Base-by-base conservation (phyloP, 2,329 filamentous ascomycete species). In the Neofusicoccum cordaticola region DNA sequence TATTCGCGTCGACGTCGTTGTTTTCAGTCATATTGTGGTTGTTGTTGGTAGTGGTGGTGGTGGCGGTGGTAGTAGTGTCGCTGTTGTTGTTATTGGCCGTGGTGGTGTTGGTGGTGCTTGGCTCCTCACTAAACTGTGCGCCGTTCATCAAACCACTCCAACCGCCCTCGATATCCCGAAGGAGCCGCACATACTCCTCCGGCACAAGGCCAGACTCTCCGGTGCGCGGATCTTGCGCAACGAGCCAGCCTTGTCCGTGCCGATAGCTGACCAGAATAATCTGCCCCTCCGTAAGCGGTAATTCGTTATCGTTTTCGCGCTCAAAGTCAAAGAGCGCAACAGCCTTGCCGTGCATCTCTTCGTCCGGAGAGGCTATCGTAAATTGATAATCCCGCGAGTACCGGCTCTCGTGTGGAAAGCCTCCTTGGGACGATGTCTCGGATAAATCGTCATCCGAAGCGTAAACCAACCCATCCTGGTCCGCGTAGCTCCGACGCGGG, bases 261-360 rank as follows among this genome's bases (percentile, higher is more conserved):
- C 95, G 86, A 77, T 98, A 99, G 15, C 92, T 96, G 27, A 99
- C 93, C 82, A 95, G 90, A 64, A 99, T 97, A 65, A 97, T 92
- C 74, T 99, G 95, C 5, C 95, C 95, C 78, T 99, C 95, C 0
- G 92, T 88, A 52, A 99, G 81, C 3, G 93, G 92, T 65, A 99
- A 81, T 77, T 99, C 95, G 74, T 98, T 99, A 75, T 97, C 93
- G 75, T 98, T 97, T 77, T 98, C 94, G 37, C 93, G 87, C 70
- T 89, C 89, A 78, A 99, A 99, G 75, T 97, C 93, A 75, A 97
- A 99, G 22, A 99, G 83, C 6, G 95, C 95, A 34, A 99, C 92
- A 11, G 93, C 93, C 75, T 96, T 97, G 56, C 95, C 95, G 73
- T 97, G 93, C 86, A 97, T 97, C 77, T 98, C 93, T 79, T 98